Evolutionary conservation across 2,329 filamentous ascomycete species (phyloP), one percentile per base, ranked within the genome.

Genomic region (Pseudogymnoascus sp.): DNA sequence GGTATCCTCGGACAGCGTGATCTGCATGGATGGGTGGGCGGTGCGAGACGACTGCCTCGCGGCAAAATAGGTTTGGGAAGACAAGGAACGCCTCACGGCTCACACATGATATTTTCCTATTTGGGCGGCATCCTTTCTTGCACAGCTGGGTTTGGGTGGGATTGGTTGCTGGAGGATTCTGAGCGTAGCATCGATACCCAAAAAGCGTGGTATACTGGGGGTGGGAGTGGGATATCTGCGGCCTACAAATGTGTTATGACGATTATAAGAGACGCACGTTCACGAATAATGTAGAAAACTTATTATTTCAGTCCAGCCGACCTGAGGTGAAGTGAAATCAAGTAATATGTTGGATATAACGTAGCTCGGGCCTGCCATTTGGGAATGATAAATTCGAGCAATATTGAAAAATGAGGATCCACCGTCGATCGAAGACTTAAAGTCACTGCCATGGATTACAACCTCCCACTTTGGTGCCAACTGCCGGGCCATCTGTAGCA

Each of bases 31-130:
- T 40, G 31, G 61, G 50, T 60, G 61, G 62, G 57, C 35, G 59
- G 37, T 39, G 37, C 15, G 44, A 40, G 39, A 54, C 5, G 31
- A 36, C 39, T 21, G n/a, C 31, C 29, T 54, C 37, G 35, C 37
- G 37, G 31, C 47, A 6, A 13, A 15, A 57, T 40, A 57, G 40
- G 33, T 26, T 50, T 62, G 61, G 61, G 41, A 64, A 68, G 72
- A 68, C 70, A 62, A 66, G 60, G 67, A 67, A 68, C 66, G 72
- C 72, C 72, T 72, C 72, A 70, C 72, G 72, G 72, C 72, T 73
- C 68, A 68, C 62, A 74, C 47, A 54, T 54, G 47, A 54, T 54
- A 54, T 54, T 54, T 54, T 54, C 47, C 5, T 54, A 54, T 54
- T 54, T 54, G 74, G 72, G 73, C 66, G 69, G 70, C 68, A 66